Percentiles rank a stretch among this genome's conserved stretches.
phyloP scores from a whole-genome alignment of 2,329 filamentous ascomycete species.

The Penicillium digitatum region DNA sequence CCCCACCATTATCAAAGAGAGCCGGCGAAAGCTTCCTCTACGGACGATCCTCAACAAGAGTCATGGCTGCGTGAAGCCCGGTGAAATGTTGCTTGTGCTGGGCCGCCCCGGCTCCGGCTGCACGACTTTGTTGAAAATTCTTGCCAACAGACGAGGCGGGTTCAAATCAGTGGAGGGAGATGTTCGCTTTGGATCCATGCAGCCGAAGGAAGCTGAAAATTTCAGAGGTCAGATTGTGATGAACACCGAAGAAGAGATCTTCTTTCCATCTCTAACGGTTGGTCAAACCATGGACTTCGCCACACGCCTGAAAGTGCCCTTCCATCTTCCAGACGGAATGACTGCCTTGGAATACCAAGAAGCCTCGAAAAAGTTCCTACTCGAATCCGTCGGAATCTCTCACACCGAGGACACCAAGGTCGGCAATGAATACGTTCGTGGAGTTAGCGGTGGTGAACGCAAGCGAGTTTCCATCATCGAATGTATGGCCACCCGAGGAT shows the following conservation, averaged over 20 bases:
- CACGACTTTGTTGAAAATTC: slow-evolving; percentile 65
- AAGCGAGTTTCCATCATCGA: slow-evolving; percentile 69
- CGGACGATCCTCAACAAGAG: slow-evolving; percentile 63
- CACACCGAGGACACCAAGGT: slow-evolving; percentile 64
- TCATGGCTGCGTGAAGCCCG: slow-evolving; percentile 66
- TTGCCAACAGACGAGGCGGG: slow-evolving; percentile 61
- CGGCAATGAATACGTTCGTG: slow-evolving; percentile 62
- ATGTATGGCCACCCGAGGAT: slow-evolving; percentile 54
- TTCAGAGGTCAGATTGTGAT: slow-evolving; percentile 58
- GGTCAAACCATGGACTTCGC: slow-evolving; percentile 54
- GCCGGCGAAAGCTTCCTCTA: slow-evolving; percentile 54
- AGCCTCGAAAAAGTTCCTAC: slow-evolving; percentile 52
- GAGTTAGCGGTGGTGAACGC: slow-evolving; percentile 64
- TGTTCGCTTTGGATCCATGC: slow-evolving; percentile 53
- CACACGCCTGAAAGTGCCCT: slow-evolving; percentile 56
- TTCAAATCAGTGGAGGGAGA: slow-evolving; percentile 58
- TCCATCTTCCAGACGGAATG: slow-evolving; percentile 45
- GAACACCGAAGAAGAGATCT: slow-evolving; percentile 53
- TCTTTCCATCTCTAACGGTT: slow-evolving; percentile 51
- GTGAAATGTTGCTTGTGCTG: slow-evolving; percentile 67
- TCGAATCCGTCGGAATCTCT: slow-evolving; percentile 55
- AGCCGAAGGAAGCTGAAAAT: slow-evolving; percentile 40
- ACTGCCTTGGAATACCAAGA: slow-evolving; percentile 47
- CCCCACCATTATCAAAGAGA: slow-evolving; percentile 52
- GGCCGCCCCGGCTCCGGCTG: slow-evolving; percentile 67